A percentile compares a stretch with the other conserved stretches of the same genome.
Conservation (phyloP, 2,329 filamentous ascomycete species). For the Aphanocladium album region DNA sequence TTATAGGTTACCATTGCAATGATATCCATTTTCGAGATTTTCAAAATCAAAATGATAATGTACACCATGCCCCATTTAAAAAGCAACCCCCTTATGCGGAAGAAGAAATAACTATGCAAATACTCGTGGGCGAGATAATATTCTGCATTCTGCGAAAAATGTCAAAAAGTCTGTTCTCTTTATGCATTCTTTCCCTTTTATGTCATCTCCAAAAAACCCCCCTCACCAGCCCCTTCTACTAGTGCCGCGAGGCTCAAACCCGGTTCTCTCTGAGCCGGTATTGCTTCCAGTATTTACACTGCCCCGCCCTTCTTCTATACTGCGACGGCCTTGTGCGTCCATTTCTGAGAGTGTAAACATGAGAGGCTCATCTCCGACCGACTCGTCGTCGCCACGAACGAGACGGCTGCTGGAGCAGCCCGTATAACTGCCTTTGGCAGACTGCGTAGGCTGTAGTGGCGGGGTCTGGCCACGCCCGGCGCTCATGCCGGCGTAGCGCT, state of each 20-base stretch:
- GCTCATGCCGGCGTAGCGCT: conserved; percentile 42
- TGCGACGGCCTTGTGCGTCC: conserved; percentile 53
- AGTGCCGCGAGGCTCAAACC: conserved; percentile 35
- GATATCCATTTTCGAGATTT: neutral
- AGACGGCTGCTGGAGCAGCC: conserved; percentile 37
- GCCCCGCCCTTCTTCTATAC: conserved; percentile 49
- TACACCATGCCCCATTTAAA: neutral
- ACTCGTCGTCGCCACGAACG: conserved; percentile 40
- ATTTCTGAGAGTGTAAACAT: conserved; percentile 72
- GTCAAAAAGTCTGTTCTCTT: neutral
- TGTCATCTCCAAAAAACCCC: neutral
- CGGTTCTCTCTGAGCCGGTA: conserved; percentile 34
- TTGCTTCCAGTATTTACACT: conserved; percentile 24
- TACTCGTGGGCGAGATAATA: neutral
- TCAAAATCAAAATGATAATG: neutral
- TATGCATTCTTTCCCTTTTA: neutral
- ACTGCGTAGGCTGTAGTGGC: conserved; percentile 27
- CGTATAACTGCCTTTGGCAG: conserved; percentile 41
- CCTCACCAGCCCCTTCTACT: conserved; percentile 34
- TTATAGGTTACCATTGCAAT: neutral
- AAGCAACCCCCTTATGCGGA: too few relatives aligned
- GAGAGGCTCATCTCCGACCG: conserved; percentile 61
- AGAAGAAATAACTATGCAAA: too few relatives aligned
- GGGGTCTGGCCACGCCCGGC: conserved; percentile 34
- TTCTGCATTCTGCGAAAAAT: neutral